These are phyloP conservation scores for Volvox africanus DNA, from an alignment of 139 green algal genomes.

Conservation along the genomic window DNA sequence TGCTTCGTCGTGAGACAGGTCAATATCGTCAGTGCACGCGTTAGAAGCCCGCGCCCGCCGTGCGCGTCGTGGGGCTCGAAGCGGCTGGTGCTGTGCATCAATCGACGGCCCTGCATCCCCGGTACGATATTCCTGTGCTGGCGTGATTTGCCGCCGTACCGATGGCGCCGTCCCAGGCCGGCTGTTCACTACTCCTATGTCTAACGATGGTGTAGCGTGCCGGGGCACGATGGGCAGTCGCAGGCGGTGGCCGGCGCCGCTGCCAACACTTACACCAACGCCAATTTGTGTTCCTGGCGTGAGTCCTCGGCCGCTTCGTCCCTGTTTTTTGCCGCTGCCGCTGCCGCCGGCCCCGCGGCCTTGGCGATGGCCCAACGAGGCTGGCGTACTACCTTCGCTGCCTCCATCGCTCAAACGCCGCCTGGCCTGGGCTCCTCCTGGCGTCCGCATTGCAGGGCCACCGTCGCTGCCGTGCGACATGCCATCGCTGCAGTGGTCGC, in stretches of 20 bases:
- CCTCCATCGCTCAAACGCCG: conserved; percentile 29
- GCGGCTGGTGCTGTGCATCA: too few species aligned
- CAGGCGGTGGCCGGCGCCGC: not conserved
- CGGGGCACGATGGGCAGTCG: not conserved
- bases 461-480: not conserved
- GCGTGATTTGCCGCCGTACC: not conserved
- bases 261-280: not conserved
- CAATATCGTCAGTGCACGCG: conserved; percentile 24
- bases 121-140: too few species aligned
- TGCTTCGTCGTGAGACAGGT: conserved; percentile 24
- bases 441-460: not conserved
- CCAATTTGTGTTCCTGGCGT: too few species aligned
- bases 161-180: not conserved
- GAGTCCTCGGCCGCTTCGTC: not conserved
- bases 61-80: not conserved
- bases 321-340: not conserved
- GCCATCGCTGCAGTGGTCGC: not conserved
- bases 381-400: conserved; percentile 39
- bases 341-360: not conserved
- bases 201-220: not conserved
- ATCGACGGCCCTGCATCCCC: not conserved
- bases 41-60: not conserved
- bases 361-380: not conserved
- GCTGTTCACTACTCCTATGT: conserved; percentile 12
- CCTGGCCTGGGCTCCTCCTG: not conserved